Evolutionary conservation across 2,329 filamentous ascomycete species (phyloP).

Genomic region (Aspergillus ochraceus): DNA sequence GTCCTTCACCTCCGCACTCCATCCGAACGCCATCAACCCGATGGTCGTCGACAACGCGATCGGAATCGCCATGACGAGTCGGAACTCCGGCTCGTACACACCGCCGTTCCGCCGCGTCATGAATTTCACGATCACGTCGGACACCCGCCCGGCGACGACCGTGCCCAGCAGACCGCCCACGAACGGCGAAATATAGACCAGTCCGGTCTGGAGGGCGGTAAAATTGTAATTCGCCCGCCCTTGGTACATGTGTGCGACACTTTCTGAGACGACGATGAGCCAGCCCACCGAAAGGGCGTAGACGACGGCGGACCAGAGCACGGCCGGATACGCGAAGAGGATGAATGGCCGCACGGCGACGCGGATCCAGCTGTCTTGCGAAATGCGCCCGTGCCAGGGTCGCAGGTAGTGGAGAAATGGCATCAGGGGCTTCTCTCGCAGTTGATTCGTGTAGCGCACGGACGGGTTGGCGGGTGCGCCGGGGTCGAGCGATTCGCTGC

Average conservation of each 20-base stretch:
- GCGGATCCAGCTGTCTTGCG: conserved; percentile 74
- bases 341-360: conserved; percentile 80
- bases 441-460: conserved; percentile 66
- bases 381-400: conserved; percentile 76
- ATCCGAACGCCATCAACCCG: conserved; percentile 95
- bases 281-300: conserved; percentile 90
- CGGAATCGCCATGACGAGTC: conserved; percentile 82
- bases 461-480: conserved; percentile 26
- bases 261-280: conserved; percentile 93
- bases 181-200: conserved; percentile 89
- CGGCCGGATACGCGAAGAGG: conserved; percentile 80
- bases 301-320: conserved; percentile 82
- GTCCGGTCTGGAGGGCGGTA: conserved; percentile 72
- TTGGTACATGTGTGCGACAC: conserved; percentile 77
- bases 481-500: conserved; percentile 34
- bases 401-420: conserved; percentile 73
- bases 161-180: conserved; percentile 88
- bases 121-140: conserved; percentile 77
- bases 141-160: conserved; percentile 83
- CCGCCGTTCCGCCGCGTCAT: conserved; percentile 88
- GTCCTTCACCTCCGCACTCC: conserved; percentile 74
- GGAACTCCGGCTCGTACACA: conserved; percentile 91
- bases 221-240: conserved; percentile 73
- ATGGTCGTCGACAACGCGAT: conserved; percentile 75
- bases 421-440: conserved; percentile 66